These are phyloP conservation scores for Pseudonitzschia multiseries DNA, from an alignment of 108 stramenopile genomes.

Conservation along the genomic window DNA sequence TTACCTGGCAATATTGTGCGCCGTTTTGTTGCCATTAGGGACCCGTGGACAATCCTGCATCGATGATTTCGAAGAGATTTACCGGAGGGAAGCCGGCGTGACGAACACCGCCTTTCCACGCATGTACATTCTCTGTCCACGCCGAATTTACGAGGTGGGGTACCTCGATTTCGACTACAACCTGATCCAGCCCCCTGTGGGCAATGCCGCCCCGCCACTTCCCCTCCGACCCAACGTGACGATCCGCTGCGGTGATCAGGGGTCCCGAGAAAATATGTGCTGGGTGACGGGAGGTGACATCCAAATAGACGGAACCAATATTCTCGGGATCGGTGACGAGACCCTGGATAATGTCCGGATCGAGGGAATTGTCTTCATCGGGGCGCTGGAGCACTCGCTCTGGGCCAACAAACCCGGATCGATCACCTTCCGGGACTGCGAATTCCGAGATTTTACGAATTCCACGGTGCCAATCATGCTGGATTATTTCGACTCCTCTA, in stretches of 20 bases:
- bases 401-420: constrained; percentile 43
- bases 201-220: constrained; percentile 18
- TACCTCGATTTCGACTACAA: constrained; percentile 32
- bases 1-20: background rate
- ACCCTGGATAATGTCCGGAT: constrained; percentile 35
- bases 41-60: constrained; percentile 27
- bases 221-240: constrained; percentile 45
- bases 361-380: constrained; percentile 41
- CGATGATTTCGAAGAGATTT: constrained; percentile 28
- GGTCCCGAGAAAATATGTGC: constrained; percentile 34
- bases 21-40: background rate
- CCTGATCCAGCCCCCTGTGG: background rate
- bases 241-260: constrained; percentile 41
- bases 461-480: constrained; percentile 38
- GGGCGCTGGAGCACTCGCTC: constrained; percentile 25
- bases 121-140: constrained; percentile 31
- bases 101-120: constrained; percentile 33
- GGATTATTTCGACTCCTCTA: constrained; percentile 39
- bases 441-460: constrained; percentile 33
- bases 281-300: constrained; percentile 40
- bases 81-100: constrained; percentile 15
- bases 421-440: constrained; percentile 47
- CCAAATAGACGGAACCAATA: constrained; percentile 43
- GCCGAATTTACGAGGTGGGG: constrained; percentile 23
- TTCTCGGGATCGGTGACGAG: constrained; percentile 35